Percentiles rank a stretch among this genome's conserved stretches.
These are phyloP conservation scores for Candida tropicalis DNA, from an alignment of 1,139 yeast genomes.

Conservation along the genomic window DNA sequence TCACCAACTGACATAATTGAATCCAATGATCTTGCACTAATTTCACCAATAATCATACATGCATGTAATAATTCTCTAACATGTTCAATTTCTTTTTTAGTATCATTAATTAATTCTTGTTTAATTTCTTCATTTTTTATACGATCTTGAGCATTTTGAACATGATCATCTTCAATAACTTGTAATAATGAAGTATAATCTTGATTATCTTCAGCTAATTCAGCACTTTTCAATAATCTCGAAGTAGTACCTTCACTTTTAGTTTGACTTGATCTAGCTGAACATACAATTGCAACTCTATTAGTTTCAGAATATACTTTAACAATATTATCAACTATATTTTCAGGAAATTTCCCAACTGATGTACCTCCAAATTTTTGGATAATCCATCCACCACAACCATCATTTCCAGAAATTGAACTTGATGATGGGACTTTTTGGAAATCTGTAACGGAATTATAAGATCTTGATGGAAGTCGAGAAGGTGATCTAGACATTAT, in stretches of 20 bases:
- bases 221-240: constrained; percentile 77
- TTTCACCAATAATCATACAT: constrained; percentile 88
- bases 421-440: constrained; percentile 17
- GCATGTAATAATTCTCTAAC: constrained; percentile 78
- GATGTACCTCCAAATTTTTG: constrained; percentile 99
- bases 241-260: constrained; percentile 96
- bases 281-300: constrained; percentile 93
- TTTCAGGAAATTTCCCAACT: constrained; percentile 88
- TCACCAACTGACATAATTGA: constrained; percentile 93
- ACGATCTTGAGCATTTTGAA: constrained; percentile 63
- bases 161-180: constrained; percentile 75
- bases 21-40: constrained; percentile 85
- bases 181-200: constrained; percentile 58
- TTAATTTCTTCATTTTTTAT: constrained; percentile 51
- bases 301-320: constrained; percentile 59
- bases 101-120: constrained; percentile 53
- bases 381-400: constrained; percentile 78
- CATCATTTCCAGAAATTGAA: constrained; percentile 19
- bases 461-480: constrained; percentile 23
- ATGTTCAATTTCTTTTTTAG: constrained; percentile 64
- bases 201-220: constrained; percentile 60
- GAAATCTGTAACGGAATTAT: constrained; percentile 47
- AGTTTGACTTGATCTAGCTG: constrained; percentile 89
- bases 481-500: constrained; percentile 13
- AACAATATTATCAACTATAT: constrained; percentile 83